Base-by-base conservation (phyloP, 371 early-diverging fungal species). In the Rhizopus microsporus region DNA sequence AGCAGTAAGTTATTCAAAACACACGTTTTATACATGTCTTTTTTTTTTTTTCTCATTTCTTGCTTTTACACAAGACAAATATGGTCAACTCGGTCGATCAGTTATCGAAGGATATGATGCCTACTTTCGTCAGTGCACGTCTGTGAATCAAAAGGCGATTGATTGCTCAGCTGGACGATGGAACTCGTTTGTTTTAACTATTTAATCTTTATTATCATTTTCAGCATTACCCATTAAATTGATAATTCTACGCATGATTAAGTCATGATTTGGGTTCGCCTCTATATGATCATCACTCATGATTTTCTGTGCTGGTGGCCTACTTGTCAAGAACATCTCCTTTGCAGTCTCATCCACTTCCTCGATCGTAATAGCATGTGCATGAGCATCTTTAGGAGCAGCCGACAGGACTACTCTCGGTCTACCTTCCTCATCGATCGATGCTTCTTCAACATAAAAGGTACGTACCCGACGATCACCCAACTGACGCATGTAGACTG, bases 381-480 rank as follows among this genome's bases (percentile, higher is more conserved):
- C 23, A 23, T 23, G 23, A 23, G 23, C 23, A 2, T 23, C 23
- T 23, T 23, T 23, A 34, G 60, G 67, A 31, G 63, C 61, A 40
- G 64, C 31, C 30, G 68, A 68, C 15, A 72, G 72, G 49, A 63
- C 58, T n/a, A 88, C 84, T 17, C 65, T 68, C 42, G 88, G 89
- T 45, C 75, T 78, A 32, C 90, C 88, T 51, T 84, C 75, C 12
- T 60, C 67, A 56, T 87, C 82, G 50, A 88, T 74, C 42, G 74
- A 72, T 9, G 87, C 88, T 38, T 69, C 72, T 50, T 77, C 68
- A 12, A 90, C 86, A 53, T 86, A 88, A 77, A 87, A 89, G 3
- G 74, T 73, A 53, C 83, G 84, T 50, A 89, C 65, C 54, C 60
- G 38, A 54, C 75, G 58, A 49, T 71, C 68, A 15, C 67, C 62